Evolutionary conservation across 305 asterid genomes (phyloP), one percentile per base, ranked within the genome.

Genomic region (Galium porrigens): DNA sequence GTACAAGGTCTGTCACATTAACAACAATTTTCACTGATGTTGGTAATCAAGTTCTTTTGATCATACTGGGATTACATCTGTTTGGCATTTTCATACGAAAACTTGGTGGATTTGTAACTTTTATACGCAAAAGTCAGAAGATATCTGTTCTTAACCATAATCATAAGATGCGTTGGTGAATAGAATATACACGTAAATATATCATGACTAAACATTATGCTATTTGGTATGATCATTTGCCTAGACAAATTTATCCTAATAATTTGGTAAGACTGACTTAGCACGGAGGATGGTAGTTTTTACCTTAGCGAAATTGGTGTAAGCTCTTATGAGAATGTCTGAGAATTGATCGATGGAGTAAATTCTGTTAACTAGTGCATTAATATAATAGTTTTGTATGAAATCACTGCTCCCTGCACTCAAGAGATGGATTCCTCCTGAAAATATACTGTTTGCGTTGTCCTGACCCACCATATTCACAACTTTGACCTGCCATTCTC

Each of bases 391-490:
- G 69, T 91, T 88, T 79, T 88, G 98, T 14, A 88, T 74, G 78
- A 81, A 88, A 71, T 91, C 98, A 64, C 96, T 91, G 85, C 85
- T 88, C 12, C 96, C 96, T 11, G 95, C 95, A 61, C 94, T 85
- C 54, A 86, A 27, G 37, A 91, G 82, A 65, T 91, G 86, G 57
- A 91, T 79, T 37, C 81, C 94, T 37, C 84, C 83, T 18, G 94
- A 81, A 61, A 91, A 76, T 30, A 90, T 82, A 3, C 53, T 70
- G 41, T 77, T 72, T 3, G 92, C 94, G 32, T 71, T 77, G 5
- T 70, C 61, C 71, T 71, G 71, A 32, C 96, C 97, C 0, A 85
- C 95, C 74, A 82, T 14, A 55, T 56, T 72, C 80, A 75, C 83
- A 53, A 91, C 90, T 68, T 80, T 78, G 72, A 54, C 72, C 74